Base-by-base conservation (phyloP, 2,329 filamentous ascomycete species). In the Aspergillus sp. region DNA sequence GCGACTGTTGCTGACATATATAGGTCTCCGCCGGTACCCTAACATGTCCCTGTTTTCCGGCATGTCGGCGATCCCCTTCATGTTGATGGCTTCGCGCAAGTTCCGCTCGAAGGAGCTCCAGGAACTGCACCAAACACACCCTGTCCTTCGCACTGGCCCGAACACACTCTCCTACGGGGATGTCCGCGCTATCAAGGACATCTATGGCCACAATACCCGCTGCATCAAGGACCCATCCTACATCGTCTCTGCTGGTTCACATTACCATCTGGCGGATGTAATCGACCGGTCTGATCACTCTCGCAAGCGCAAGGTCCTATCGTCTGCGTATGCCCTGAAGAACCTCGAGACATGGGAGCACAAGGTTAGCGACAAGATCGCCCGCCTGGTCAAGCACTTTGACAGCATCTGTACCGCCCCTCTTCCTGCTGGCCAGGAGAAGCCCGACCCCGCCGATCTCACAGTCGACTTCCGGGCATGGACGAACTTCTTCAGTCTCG, bases 401-500 rank as follows among this genome's bases (percentile, higher is more conserved):
- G 81, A 84, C 60, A 79, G 79, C 15, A 61, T 68, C 41, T 70
- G 68, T 59, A 70, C 67, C 5, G 37, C 54, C 13, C 54, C 67
- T 24, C 62, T 67, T 5, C 64, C 62, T 6, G 54, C 56, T 51
- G 65, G 63, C 42, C 64, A 55, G 17, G 51, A 59, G 5, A 61
- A 61, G 0, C 64, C 65, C 0, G 64, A 65, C 44, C 60, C 60
- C 8, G 47, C 57, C 7, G 67, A 70, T 5, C 56, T 69, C 8
- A 80, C 72, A 0, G 71, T 85, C 17, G 80, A 85, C 62, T 81
- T 79, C 54, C 77, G 81, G 4, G 71, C 73, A 5, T 85, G 78
- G 78, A 75, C 77, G 22, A 85, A 83, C 67, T 82, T 82, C 71
- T 84, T 85, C 66, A 82, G 80, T 0, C 72, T 84, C 13, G 82